These are phyloP conservation scores for Entomophthora muscae DNA, from an alignment of 371 early-diverging fungal genomes.

Conservation along the genomic window DNA sequence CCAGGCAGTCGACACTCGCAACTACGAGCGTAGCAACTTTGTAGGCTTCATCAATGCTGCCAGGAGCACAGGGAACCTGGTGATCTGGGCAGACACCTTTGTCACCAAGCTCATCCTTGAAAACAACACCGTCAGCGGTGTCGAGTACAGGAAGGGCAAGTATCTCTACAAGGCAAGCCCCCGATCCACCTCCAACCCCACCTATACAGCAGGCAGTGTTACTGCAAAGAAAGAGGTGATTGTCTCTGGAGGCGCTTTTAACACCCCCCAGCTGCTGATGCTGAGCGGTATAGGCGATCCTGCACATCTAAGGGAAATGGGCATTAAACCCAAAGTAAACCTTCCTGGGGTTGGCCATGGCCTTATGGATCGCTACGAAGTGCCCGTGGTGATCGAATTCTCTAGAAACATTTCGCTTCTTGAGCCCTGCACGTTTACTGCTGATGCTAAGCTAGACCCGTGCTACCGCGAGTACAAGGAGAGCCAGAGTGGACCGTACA, in stretches of 20 bases:
- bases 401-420: neutral
- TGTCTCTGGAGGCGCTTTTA: slow-evolving; percentile 15
- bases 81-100: slow-evolving; percentile 5
- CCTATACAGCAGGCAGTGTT: neutral
- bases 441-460: neutral
- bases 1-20: neutral
- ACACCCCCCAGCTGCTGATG: slow-evolving; percentile 17
- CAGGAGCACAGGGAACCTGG: neutral
- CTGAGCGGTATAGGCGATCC: slow-evolving; percentile 15
- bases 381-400: neutral
- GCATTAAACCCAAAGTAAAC: neutral
- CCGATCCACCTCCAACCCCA: neutral
- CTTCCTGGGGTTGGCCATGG: slow-evolving; percentile 4
- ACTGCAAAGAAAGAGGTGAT: slow-evolving; percentile 16
- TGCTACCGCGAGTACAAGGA: slow-evolving; percentile 4
- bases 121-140: neutral
- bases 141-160: slow-evolving; percentile 1
- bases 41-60: neutral
- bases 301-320: neutral
- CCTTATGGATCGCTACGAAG: slow-evolving; percentile 2
- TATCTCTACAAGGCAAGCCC: slow-evolving; percentile 8
- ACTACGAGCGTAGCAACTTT: neutral
- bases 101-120: slow-evolving; percentile 5
- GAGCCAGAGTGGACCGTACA: slow-evolving; percentile 3
- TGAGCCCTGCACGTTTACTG: neutral